These are phyloP conservation scores for Apiospora marii DNA, from an alignment of 2,329 filamentous ascomycete species.

Conservation along the genomic window DNA sequence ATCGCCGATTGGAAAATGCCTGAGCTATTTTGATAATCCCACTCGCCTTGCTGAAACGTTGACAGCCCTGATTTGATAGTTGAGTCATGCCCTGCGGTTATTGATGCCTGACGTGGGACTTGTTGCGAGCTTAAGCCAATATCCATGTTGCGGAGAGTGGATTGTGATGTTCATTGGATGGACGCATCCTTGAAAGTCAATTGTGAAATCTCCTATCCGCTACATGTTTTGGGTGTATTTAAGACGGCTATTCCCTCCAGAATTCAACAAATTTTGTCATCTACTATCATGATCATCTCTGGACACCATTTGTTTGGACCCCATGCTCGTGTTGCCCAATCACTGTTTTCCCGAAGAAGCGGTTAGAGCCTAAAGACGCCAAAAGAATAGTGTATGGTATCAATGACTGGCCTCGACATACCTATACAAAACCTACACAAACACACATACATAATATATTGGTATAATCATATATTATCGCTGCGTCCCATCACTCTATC, in stretches of 20 bases:
- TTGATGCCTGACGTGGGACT: slow-evolving; percentile 20
- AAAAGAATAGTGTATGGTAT: not conserved
- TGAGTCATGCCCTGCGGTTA: not conserved
- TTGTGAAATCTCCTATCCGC: not conserved
- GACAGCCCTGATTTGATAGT: not conserved
- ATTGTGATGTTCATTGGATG: not conserved
- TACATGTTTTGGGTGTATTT: not conserved
- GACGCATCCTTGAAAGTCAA: not conserved
- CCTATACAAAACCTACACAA: not conserved
- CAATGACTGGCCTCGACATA: not conserved
- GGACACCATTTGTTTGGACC: not conserved
- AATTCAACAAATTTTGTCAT: not conserved
- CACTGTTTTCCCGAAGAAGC: not conserved
- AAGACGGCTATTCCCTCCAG: not conserved
- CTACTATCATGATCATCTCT: not conserved
- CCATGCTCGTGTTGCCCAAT: not conserved
- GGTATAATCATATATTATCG: not conserved
- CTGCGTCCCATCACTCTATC: not conserved
- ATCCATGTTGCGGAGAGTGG: slow-evolving; percentile 5
- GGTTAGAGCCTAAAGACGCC: not conserved
- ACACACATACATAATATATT: not conserved
- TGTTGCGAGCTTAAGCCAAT: not conserved
- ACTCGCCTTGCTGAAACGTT: not conserved
- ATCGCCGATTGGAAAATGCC: not conserved
- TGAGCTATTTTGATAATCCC: not conserved